These are phyloP conservation scores for Fusarium napiforme DNA, from an alignment of 2,329 filamentous ascomycete species.

Conservation along the genomic window DNA sequence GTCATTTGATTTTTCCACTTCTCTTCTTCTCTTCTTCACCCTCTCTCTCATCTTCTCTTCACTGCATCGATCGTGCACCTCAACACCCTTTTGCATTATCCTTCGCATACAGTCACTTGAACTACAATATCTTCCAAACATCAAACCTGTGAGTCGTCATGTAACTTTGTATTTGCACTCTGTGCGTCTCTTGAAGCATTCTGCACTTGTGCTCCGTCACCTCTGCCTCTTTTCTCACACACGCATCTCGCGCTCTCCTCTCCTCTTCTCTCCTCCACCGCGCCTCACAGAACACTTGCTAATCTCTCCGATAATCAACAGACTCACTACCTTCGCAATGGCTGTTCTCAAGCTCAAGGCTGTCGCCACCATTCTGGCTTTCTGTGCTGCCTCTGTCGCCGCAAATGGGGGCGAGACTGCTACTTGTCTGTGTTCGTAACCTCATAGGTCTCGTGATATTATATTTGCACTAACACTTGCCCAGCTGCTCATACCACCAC, in stretches of 20 bases:
- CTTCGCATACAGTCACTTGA: conserved; percentile 1
- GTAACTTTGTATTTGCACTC: too few relatives aligned
- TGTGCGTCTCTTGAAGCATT: neutral
- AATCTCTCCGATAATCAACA: neutral
- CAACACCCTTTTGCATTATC: conserved; percentile 15
- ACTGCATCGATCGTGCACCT: conserved; percentile 19
- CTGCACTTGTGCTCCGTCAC: neutral
- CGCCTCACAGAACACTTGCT: neutral
- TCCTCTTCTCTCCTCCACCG: neutral
- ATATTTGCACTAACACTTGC: conserved; percentile 2
- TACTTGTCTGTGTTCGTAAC: conserved; percentile 33
- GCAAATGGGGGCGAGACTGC: conserved; percentile 29
- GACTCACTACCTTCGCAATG: conserved; percentile 42
- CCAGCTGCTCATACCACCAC: conserved; percentile 46
- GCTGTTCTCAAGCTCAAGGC: conserved; percentile 45
- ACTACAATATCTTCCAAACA: conserved; percentile 19
- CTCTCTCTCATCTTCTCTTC: neutral
- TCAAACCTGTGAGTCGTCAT: conserved; percentile 19
- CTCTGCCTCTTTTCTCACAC: neutral
- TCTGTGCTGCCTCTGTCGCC: conserved; percentile 37
- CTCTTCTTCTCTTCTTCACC: conserved; percentile 12
- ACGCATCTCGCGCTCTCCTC: neutral
- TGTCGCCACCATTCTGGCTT: conserved; percentile 37
- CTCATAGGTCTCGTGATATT: neutral
- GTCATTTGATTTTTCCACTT: conserved; percentile 5